Conservation (phyloP, 2,329 filamentous ascomycete species). For the Nakataea oryzae region DNA sequence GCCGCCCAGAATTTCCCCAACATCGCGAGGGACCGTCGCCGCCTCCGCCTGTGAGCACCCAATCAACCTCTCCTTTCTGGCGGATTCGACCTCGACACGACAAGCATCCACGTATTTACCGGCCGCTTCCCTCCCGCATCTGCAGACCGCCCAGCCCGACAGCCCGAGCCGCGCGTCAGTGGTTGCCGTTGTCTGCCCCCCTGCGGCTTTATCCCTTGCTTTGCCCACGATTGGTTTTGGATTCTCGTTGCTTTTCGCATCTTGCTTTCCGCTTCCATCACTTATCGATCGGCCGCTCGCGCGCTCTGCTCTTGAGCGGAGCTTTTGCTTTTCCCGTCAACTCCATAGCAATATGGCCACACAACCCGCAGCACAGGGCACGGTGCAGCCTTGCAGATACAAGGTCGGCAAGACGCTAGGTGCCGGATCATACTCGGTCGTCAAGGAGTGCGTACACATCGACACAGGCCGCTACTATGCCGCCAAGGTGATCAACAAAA, state of each 20-base stretch:
- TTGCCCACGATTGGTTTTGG: background rate
- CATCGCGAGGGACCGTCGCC: background rate
- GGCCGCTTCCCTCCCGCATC: background rate
- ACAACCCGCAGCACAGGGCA: constrained; percentile 9
- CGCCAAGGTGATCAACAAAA: constrained; percentile 98
- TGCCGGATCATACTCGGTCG: constrained; percentile 93
- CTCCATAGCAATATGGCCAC: constrained; percentile 5
- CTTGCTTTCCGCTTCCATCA: background rate
- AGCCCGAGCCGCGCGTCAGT: background rate
- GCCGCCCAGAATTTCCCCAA: too few relatives aligned
- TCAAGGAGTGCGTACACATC: constrained; percentile 98
- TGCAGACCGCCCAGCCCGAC: background rate
- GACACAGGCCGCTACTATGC: constrained; percentile 97
- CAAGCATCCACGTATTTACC: background rate
- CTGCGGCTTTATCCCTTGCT: background rate
- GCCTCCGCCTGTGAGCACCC: background rate
- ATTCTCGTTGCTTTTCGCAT: background rate
- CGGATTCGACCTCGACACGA: background rate
- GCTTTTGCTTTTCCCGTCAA: background rate
- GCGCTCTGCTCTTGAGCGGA: background rate
- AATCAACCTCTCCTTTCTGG: background rate
- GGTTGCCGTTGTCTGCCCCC: background rate
- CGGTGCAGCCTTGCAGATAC: constrained; percentile 92
- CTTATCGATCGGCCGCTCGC: background rate
- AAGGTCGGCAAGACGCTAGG: constrained; percentile 98